Conservation (phyloP, 192 early-diverging fungal genomes). For the Podila epigama region DNA sequence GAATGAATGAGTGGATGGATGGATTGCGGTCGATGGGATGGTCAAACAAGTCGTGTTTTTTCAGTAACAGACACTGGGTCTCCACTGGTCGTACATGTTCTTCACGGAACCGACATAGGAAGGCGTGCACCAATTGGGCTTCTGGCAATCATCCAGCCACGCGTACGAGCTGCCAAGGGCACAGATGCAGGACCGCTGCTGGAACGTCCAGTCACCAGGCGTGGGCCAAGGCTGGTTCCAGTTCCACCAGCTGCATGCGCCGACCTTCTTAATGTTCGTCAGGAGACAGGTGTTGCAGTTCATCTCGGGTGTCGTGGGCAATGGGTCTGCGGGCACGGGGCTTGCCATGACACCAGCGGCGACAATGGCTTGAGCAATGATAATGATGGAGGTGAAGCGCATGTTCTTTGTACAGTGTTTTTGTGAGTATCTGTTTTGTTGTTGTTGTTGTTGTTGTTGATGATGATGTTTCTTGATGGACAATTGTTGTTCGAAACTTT, state of each 20-base stretch:
- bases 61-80: background rate
- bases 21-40: background rate
- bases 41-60: background rate
- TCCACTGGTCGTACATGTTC: background rate
- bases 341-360: background rate
- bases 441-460: background rate
- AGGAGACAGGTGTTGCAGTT: background rate
- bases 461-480: background rate
- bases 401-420: background rate
- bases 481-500: no score
- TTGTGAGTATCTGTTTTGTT: background rate
- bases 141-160: background rate
- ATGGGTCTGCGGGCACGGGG: background rate
- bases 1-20: background rate
- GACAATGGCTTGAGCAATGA: conserved; percentile 1
- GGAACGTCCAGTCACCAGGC: background rate
- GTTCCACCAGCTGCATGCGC: background rate
- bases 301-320: background rate
- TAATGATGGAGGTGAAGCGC: conserved; percentile 13
- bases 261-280: background rate
- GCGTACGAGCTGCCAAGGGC: background rate
- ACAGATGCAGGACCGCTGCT: background rate
- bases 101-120: background rate
- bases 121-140: background rate
- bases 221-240: background rate